A percentile compares a stretch with the other conserved stretches of the same genome.
phyloP scores from a whole-genome alignment of 2,329 filamentous ascomycete genomes.

The Colletotrichum caudatum region DNA sequence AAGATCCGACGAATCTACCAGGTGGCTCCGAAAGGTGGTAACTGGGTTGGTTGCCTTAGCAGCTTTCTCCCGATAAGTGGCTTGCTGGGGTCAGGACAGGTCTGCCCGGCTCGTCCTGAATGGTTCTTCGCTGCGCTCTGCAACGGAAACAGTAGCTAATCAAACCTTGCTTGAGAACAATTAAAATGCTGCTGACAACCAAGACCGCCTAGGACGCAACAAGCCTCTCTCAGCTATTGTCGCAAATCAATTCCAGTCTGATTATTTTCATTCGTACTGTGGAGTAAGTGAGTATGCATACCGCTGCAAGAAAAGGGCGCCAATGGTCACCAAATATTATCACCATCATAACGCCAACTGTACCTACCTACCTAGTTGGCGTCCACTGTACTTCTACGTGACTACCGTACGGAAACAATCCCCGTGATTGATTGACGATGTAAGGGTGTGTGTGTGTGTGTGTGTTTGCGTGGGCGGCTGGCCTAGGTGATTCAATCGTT shows the following conservation, averaged over 20 bases:
- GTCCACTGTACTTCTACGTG: too few relatives aligned
- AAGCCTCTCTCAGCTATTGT: background rate
- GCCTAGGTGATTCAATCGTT: background rate
- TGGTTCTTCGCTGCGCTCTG: slow-evolving; percentile 5
- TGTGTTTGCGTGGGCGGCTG: slow-evolving; percentile 9
- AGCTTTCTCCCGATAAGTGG: background rate
- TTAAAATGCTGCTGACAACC: background rate
- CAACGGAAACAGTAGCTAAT: slow-evolving; percentile 9
- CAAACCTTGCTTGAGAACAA: slow-evolving; percentile 9
- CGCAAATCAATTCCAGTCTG: background rate
- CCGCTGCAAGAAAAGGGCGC: slow-evolving; percentile 19
- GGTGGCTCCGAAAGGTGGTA: background rate
- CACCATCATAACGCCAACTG: background rate
- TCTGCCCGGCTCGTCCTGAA: background rate
- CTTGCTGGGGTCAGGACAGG: background rate
- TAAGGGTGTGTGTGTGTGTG: background rate
- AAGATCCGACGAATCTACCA: background rate
- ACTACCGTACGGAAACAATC: too few relatives aligned
- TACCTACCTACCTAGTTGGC: too few relatives aligned
- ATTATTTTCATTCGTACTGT: background rate
- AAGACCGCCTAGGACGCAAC: background rate
- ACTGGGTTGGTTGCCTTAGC: background rate
- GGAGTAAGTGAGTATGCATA: too few relatives aligned
- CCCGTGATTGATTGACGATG: background rate
- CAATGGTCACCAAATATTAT: slow-evolving; percentile 7